Evolutionary conservation across 805 yeast genomes (phyloP), one percentile per base, ranked within the genome.

Genomic region (Yarrowia yakushimensis): DNA sequence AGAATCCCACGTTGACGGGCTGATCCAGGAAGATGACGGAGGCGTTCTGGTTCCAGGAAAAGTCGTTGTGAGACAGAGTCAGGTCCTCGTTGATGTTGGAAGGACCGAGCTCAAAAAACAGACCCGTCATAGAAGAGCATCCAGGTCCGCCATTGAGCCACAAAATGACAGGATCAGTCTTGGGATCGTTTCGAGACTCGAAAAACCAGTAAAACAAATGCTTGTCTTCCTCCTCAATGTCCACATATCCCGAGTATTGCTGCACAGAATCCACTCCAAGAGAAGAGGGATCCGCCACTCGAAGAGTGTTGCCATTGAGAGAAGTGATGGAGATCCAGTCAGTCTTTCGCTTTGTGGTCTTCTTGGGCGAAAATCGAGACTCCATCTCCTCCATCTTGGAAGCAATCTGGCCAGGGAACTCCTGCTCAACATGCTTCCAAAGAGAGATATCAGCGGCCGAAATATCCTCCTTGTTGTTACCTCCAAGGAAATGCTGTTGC

Each of bases 121-220:
- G 78, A 9, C 97, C 97, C 33, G 96, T 89, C 71, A 90, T 76
- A 0, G 97, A 89, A 0, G 97, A 89, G 72, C 97, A 92, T 12
- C 97, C 97, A 36, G 97, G 97, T 5, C 97, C 97, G 67, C 97
- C 97, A 72, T 92, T 92, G 69, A 92, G 79, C 98, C 97, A 91
- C 67, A 93, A 79, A 62, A 93, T 81, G 22, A 91, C 81, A 1
- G 97, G 97, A 74, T 93, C 97, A 60, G 78, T 88, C 61, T 74
- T 76, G 4, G 97, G 97, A 73, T 90, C 90, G 70, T 86, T 86
- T 77, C 97, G 84, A 60, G 96, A 87, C 75, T 92, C 97, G 69
- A 93, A 93, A 70, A 87, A 86, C 96, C 96, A 91, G 78, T 85
- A 93, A 74, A 92, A 93, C 73, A 92, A 86, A 74, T 89, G 96